phyloP scores from a whole-genome alignment of 768 basidiomycete genomes.

The Sutorius australiensis region DNA sequence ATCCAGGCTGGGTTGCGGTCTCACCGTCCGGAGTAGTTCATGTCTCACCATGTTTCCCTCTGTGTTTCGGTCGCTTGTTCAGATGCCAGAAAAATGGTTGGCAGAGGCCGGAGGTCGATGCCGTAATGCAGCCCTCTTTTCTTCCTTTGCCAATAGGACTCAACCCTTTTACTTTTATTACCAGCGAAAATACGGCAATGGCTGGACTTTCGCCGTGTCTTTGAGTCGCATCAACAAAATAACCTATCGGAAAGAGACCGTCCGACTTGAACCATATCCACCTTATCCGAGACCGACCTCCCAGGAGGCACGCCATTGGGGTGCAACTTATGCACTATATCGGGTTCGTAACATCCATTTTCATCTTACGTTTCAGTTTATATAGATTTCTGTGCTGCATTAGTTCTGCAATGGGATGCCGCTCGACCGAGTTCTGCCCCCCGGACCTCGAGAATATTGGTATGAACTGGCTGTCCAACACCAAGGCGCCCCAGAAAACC shows the following conservation, averaged over 20 bases:
- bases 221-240: conserved; percentile 70
- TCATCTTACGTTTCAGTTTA: background rate
- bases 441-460: conserved; percentile 91
- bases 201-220: conserved; percentile 64
- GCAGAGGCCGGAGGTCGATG: conserved; percentile 79
- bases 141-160: background rate
- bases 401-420: conserved; percentile 76
- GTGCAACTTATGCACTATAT: conserved; percentile 82
- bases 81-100: conserved; percentile 89
- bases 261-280: conserved; percentile 72
- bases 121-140: conserved; percentile 40
- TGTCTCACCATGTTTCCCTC: background rate
- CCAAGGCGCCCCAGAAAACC: conserved; percentile 60
- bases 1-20: no score
- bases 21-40: background rate
- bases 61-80: background rate
- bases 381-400: conserved; percentile 20
- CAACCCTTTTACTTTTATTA: conserved; percentile 7
- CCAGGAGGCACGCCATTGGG: conserved; percentile 87
- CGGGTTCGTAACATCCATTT: conserved; percentile 54
- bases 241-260: conserved; percentile 63
- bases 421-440: conserved; percentile 72
- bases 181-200: conserved; percentile 46
- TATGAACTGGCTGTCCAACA: conserved; percentile 68
- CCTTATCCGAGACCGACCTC: conserved; percentile 62